phyloP scores from a whole-genome alignment of 257 asterid species.

The Solanum virginianum region DNA sequence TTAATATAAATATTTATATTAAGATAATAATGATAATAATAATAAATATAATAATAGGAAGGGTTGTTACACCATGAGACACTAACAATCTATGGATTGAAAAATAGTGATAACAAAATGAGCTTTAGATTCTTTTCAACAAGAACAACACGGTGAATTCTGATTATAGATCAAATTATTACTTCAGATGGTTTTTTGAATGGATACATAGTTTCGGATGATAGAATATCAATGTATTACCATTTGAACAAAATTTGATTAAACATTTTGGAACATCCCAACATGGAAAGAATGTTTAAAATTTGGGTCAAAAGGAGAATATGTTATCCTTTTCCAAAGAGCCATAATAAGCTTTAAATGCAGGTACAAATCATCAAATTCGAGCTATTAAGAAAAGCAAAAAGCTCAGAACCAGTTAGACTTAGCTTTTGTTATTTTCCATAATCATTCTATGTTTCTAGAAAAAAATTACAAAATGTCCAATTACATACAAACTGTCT shows the following conservation, averaged over 20 bases:
- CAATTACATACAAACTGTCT: conserved; percentile 86
- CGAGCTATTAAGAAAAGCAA: background rate
- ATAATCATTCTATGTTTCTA: background rate
- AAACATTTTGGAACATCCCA: background rate
- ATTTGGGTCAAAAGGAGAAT: background rate
- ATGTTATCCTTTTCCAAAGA: background rate
- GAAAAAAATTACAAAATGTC: background rate
- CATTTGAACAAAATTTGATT: background rate
- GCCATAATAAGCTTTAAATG: background rate
- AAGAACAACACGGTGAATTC: background rate
- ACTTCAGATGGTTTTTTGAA: background rate
- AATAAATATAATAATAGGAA: too few relatives aligned
- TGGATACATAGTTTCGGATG: background rate
- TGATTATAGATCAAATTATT: background rate
- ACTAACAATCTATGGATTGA: background rate
- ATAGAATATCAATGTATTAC: background rate
- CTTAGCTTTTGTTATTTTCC: background rate
- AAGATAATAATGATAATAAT: too few relatives aligned
- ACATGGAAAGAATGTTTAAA: background rate
- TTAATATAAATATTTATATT: too few relatives aligned
- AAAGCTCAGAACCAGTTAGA: background rate
- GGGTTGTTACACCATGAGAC: too few relatives aligned
- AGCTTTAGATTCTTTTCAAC: background rate
- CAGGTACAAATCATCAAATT: background rate
- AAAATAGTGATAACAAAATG: background rate